These are phyloP conservation scores for Penicillium flavigenum DNA, from an alignment of 495 filamentous ascomycete species.

Conservation along the genomic window DNA sequence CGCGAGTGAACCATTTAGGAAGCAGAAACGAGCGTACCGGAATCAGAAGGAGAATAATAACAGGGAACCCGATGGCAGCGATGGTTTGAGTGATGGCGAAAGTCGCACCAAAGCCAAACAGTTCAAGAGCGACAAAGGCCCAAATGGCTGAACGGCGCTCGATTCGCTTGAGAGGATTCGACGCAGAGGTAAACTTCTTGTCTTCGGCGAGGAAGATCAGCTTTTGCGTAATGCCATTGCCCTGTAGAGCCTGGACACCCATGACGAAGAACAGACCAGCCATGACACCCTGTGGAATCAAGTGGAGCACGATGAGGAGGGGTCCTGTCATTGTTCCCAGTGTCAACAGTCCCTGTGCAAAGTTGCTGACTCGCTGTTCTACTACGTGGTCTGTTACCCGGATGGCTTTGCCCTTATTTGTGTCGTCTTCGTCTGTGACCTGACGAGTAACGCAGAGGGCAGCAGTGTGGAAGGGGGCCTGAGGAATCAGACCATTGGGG, in stretches of 20 bases:
- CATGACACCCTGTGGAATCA: constrained; percentile 85
- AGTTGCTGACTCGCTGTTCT: constrained; percentile 86
- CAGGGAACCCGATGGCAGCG: constrained; percentile 89
- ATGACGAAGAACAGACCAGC: constrained; percentile 94
- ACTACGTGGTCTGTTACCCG: constrained; percentile 72
- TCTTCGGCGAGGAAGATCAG: constrained; percentile 74
- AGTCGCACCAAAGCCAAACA: constrained; percentile 77
- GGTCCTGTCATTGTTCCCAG: constrained; percentile 88
- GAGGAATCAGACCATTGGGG: constrained; percentile 89
- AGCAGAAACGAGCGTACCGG: constrained; percentile 72
- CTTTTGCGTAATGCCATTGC: constrained; percentile 82
- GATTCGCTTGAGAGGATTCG: constrained; percentile 65
- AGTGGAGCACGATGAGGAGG: constrained; percentile 74
- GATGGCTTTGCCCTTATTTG: constrained; percentile 60
- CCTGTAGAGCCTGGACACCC: constrained; percentile 78
- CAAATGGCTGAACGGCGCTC: constrained; percentile 64
- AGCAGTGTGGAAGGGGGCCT: constrained; percentile 91
- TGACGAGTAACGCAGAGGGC: constrained; percentile 73
- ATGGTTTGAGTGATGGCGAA: constrained; percentile 97
- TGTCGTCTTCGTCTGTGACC: constrained; percentile 56
- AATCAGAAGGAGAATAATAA: constrained; percentile 80
- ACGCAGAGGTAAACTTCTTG: constrained; percentile 56
- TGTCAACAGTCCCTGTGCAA: constrained; percentile 78
- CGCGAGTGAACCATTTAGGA: constrained; percentile 62
- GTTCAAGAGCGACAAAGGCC: constrained; percentile 73